These are phyloP conservation scores for Allantophomopsis cytisporea DNA, from an alignment of 2,329 filamentous ascomycete genomes.

Conservation along the genomic window DNA sequence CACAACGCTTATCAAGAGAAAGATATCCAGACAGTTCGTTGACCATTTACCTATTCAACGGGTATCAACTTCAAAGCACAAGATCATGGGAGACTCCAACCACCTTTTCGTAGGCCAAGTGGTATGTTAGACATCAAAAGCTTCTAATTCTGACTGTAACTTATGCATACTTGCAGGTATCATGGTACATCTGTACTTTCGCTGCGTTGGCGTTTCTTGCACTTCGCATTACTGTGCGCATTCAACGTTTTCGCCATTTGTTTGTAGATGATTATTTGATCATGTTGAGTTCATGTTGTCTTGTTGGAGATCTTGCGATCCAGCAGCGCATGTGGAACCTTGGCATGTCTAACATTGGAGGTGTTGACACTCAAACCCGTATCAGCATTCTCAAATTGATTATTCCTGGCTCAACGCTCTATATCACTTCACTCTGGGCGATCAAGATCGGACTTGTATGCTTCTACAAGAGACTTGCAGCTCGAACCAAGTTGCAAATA, in stretches of 20 bases:
- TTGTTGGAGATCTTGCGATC: constrained; percentile 18
- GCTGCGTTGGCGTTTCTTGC: constrained; percentile 14
- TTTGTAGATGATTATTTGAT: constrained; percentile 19
- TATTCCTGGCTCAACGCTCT: constrained; percentile 24
- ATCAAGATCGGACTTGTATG: constrained; percentile 26
- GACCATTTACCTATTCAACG: too few relatives aligned
- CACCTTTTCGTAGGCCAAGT: too few relatives aligned
- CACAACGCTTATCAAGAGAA: too few relatives aligned
- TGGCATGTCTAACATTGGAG: constrained; percentile 12
- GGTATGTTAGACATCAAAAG: too few relatives aligned
- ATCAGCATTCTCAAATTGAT: constrained; percentile 20
- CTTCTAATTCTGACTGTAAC: too few relatives aligned
- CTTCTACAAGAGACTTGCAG: constrained; percentile 26
- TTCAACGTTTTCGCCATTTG: constrained; percentile 14
- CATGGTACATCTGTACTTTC: constrained; percentile 6
- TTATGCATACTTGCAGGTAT: constrained; percentile 1
- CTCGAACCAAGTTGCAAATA: constrained; percentile 19
- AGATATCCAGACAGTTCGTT: too few relatives aligned
- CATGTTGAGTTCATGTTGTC: constrained; percentile 15
- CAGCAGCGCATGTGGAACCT: constrained; percentile 19
- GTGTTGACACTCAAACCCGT: too few relatives aligned
- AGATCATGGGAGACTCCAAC: too few relatives aligned
- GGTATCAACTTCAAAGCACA: too few relatives aligned
- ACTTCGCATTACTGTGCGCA: constrained; percentile 16
- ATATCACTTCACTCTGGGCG: constrained; percentile 25